Conservation (phyloP, 331 rosid species). For the Rosa hybrid region DNA sequence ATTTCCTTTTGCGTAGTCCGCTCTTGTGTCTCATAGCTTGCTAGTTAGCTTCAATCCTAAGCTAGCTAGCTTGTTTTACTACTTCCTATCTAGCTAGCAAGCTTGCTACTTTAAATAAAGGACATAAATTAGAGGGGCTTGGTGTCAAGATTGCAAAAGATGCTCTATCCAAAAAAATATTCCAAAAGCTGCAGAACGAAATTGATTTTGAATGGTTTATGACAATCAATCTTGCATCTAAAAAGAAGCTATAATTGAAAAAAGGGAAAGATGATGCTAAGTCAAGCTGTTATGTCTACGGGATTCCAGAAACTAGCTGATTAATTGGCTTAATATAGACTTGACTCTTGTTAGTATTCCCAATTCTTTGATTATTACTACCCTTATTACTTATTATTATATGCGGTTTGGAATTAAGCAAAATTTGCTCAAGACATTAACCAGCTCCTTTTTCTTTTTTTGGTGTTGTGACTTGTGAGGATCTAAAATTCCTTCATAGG, state of each 20-base stretch:
- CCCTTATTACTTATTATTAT: background rate
- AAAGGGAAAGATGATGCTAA: background rate
- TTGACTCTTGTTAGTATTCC: background rate
- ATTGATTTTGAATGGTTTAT: background rate
- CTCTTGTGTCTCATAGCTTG: conserved; percentile 3
- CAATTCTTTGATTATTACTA: background rate
- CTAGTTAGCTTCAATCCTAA: background rate
- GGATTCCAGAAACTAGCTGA: background rate
- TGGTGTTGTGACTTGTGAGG: background rate
- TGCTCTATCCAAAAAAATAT: background rate
- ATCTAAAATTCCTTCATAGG: background rate
- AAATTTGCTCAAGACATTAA: background rate
- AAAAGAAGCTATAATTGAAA: background rate
- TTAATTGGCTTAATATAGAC: background rate
- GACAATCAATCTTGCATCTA: background rate
- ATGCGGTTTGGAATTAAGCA: background rate
- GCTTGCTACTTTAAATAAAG: background rate
- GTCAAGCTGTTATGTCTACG: conserved; percentile 12
- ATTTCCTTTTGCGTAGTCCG: conserved; percentile 6
- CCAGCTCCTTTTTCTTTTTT: background rate
- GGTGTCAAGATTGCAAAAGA: background rate
- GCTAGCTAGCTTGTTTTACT: background rate
- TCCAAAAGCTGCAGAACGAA: background rate
- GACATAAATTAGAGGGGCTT: background rate
- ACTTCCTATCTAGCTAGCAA: background rate